A percentile compares a stretch with the other conserved stretches of the same genome.
These are phyloP conservation scores for Endocarpon pusillum DNA, from an alignment of 495 filamentous ascomycete species.

Conservation along the genomic window DNA sequence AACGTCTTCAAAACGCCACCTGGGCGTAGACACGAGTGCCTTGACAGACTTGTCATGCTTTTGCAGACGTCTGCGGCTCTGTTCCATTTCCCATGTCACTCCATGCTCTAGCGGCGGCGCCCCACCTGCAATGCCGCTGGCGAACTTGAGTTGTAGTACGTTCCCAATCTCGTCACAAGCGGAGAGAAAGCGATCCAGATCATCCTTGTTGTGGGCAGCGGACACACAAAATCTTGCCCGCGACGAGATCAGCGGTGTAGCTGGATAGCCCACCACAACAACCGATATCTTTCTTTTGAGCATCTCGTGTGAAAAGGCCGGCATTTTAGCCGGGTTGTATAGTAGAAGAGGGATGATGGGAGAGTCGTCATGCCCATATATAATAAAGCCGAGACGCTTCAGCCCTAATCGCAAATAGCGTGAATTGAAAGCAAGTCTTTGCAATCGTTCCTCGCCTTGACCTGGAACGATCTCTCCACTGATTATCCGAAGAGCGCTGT, in stretches of 20 bases:
- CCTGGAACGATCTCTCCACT: conserved; percentile 71
- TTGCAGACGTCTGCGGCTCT: conserved; percentile 32
- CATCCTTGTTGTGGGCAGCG: conserved; percentile 92
- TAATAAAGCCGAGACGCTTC: conserved; percentile 92
- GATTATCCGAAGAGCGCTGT: conserved; percentile 69
- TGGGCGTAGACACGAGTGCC: conserved; percentile 42
- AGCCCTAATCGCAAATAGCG: conserved; percentile 90
- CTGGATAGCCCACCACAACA: conserved; percentile 92
- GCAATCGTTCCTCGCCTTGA: conserved; percentile 88
- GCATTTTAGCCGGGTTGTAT: conserved; percentile 94
- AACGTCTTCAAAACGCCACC: conserved; percentile 71
- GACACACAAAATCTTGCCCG: conserved; percentile 91
- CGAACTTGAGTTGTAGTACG: conserved; percentile 87
- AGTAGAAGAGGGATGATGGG: conserved; percentile 88
- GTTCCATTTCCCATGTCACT: conserved; percentile 47
- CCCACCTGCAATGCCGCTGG: conserved; percentile 81
- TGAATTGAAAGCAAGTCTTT: conserved; percentile 95
- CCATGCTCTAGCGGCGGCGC: conserved; percentile 55
- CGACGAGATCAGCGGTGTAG: conserved; percentile 89
- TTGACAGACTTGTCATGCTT: conserved; percentile 30
- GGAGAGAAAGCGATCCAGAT: conserved; percentile 74
- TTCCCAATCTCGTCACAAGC: conserved; percentile 91
- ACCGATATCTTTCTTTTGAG: conserved; percentile 94
- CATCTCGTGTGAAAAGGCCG: conserved; percentile 97
- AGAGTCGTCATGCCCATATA: conserved; percentile 92